These are phyloP conservation scores for Cornus controversa DNA, from an alignment of 148 eudicot species.

Conservation along the genomic window DNA sequence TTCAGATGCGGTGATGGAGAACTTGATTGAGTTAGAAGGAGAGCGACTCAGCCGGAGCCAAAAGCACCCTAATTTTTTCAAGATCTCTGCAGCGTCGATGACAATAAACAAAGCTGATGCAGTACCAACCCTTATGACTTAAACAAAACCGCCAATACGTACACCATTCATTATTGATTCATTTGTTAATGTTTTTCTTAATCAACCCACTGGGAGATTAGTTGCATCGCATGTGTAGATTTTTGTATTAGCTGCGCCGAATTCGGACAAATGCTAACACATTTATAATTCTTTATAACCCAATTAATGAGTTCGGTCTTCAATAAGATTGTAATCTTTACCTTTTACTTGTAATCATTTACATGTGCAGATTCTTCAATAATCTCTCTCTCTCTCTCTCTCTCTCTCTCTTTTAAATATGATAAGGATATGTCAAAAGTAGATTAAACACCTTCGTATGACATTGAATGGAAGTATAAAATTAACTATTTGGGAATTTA, in stretches of 20 bases:
- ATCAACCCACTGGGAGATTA: too few relatives aligned
- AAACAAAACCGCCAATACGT: too few relatives aligned
- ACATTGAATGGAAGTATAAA: too few relatives aligned
- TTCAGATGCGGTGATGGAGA: slow-evolving; percentile 43
- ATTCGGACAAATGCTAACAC: too few relatives aligned
- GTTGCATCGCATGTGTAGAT: background rate
- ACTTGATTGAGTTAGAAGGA: slow-evolving; percentile 48
- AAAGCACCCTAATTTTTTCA: background rate
- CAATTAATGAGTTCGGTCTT: background rate
- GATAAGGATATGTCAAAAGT: too few relatives aligned
- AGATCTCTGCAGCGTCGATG: background rate
- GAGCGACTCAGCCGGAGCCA: background rate
- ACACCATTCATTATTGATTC: too few relatives aligned
- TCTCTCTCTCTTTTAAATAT: background rate
- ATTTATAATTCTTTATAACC: background rate
- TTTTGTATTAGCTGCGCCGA: too few relatives aligned
- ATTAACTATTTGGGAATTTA: too few relatives aligned
- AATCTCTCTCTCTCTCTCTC: background rate
- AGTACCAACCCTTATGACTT: too few relatives aligned
- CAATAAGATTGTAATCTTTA: background rate
- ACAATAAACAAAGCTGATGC: background rate
- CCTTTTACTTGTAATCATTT: background rate
- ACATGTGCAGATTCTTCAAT: background rate
- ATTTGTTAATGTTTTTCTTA: too few relatives aligned
- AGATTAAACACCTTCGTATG: too few relatives aligned